phyloP scores from a whole-genome alignment of 1,139 yeast species.

The Pichia sp. region DNA sequence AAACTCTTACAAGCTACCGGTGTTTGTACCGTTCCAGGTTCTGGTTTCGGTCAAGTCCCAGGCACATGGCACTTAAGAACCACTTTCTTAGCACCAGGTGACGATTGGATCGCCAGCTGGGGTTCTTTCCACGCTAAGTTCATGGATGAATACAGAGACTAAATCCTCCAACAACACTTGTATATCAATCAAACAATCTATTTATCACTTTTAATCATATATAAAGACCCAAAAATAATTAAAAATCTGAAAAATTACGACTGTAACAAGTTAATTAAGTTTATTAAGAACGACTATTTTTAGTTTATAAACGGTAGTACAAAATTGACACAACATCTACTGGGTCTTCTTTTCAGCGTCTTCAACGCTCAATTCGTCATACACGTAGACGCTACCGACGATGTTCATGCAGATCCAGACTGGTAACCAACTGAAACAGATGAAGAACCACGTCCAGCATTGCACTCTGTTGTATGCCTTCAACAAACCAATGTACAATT shows the following conservation, averaged over 20 bases:
- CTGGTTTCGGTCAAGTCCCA: constrained; percentile 91
- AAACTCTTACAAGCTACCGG: constrained; percentile 86
- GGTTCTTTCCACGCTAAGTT: constrained; percentile 71
- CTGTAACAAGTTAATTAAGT: too few species aligned
- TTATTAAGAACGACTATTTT: too few species aligned
- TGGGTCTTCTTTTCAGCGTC: constrained; percentile 20
- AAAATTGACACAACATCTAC: too few species aligned
- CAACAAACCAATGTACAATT: constrained; percentile 49
- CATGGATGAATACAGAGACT: constrained; percentile 50
- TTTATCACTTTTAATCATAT: background rate
- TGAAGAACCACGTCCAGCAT: constrained; percentile 85
- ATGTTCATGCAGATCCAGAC: constrained; percentile 63
- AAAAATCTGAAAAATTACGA: too few species aligned
- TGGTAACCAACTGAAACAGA: constrained; percentile 80
- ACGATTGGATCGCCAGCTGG: constrained; percentile 82
- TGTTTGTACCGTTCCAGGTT: constrained; percentile 96
- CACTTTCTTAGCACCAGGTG: constrained; percentile 94
- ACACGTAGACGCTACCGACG: constrained; percentile 30
- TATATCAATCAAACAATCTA: background rate
- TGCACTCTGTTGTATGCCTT: constrained; percentile 69
- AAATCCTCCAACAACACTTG: background rate
- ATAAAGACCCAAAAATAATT: too few species aligned
- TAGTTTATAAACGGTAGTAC: too few species aligned
- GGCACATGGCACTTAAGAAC: constrained; percentile 93
- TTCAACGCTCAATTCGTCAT: constrained; percentile 14